Base-by-base conservation (phyloP, 169 alveolate genomes). In the Miamiensis avidus region DNA sequence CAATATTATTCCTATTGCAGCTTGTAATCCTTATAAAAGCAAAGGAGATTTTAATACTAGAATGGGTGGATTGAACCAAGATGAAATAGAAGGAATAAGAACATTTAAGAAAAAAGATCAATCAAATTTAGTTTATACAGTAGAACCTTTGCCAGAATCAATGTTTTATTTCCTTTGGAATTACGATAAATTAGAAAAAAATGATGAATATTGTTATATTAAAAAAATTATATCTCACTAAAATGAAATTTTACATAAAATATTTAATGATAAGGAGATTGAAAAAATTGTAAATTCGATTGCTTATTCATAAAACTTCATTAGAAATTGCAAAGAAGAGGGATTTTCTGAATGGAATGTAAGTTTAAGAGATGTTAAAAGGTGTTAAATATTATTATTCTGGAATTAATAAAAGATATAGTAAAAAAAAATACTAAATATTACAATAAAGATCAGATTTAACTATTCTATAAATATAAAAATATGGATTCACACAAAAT, bases 11-110 rank as follows among this genome's bases (percentile, higher is more conserved):
- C 32, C 32, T 76, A 32, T 76, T 20, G 82, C 82, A 11, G 82
- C 82, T 15, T 76, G 82, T 26, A 76, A 76, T 76, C 82, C 82
- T 1, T 76, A 76, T 32, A 25, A n/a, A n/a, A n/a, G n/a, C n/a
- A n/a, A n/a, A n/a, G n/a, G n/a, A n/a, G n/a, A n/a, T n/a, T n/a
- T n/a, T n/a, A n/a, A n/a, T n/a, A n/a, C n/a, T n/a, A n/a, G n/a
- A n/a, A n/a, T n/a, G n/a, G n/a, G n/a, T n/a, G n/a, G n/a, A n/a
- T n/a, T n/a, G n/a, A n/a, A n/a, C n/a, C n/a, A n/a, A n/a, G n/a
- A 20, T 33, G 1, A 20, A 0, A 29, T 31, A 0, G 64, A 0
- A 0, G 64, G 64, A 25, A 31, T 0, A 16, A 49, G 16, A 32
- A 76, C 11, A 15, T 29, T 73, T 4, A 73, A 4, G 29, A 15